These are phyloP conservation scores for Alternaria sp. DNA, from an alignment of 2,329 filamentous ascomycete genomes.

Conservation along the genomic window DNA sequence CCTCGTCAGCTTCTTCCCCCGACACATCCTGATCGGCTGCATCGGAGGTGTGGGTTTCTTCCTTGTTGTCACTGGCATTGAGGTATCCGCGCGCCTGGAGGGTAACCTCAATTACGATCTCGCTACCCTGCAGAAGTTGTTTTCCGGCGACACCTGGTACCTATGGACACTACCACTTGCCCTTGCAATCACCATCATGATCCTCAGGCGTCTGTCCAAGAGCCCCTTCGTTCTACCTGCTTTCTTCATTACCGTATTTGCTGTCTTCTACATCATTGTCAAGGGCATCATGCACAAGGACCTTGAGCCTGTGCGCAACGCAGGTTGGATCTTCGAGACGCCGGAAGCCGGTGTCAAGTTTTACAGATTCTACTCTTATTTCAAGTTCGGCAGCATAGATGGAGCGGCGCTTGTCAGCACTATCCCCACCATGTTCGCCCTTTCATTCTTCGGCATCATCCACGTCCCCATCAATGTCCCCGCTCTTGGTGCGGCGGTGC, in stretches of 20 bases:
- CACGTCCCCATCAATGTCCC: slow-evolving; percentile 99
- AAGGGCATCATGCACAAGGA: slow-evolving; percentile 71
- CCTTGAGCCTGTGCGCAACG: slow-evolving; percentile 68
- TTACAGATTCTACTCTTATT: slow-evolving; percentile 97
- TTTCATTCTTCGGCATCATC: slow-evolving; percentile 96
- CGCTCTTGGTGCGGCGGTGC: slow-evolving; percentile 85
- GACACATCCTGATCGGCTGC: slow-evolving; percentile 94
- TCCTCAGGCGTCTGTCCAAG: slow-evolving; percentile 75
- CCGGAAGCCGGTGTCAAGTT: slow-evolving; percentile 87
- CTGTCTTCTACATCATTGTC: slow-evolving; percentile 80
- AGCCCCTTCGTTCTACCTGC: slow-evolving; percentile 85
- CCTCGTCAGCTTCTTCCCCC: slow-evolving; percentile 94
- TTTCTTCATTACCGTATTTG: slow-evolving; percentile 81
- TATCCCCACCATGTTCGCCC: slow-evolving; percentile 90
- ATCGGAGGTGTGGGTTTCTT: slow-evolving; percentile 98
- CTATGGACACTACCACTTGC: slow-evolving; percentile 83
- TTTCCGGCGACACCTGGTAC: slow-evolving; percentile 73
- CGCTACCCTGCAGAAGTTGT: slow-evolving; percentile 75
- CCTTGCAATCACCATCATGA: slow-evolving; percentile 77
- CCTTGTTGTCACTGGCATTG: slow-evolving; percentile 86
- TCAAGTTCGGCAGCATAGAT: slow-evolving; percentile 81
- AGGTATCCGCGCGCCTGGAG: slow-evolving; percentile 88
- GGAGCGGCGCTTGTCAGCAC: slow-evolving; percentile 85
- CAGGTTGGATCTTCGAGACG: slow-evolving; percentile 90
- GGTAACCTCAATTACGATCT: slow-evolving; percentile 84